phyloP scores from a whole-genome alignment of 2,329 filamentous ascomycete genomes.

The Dactylellina leptospora region DNA sequence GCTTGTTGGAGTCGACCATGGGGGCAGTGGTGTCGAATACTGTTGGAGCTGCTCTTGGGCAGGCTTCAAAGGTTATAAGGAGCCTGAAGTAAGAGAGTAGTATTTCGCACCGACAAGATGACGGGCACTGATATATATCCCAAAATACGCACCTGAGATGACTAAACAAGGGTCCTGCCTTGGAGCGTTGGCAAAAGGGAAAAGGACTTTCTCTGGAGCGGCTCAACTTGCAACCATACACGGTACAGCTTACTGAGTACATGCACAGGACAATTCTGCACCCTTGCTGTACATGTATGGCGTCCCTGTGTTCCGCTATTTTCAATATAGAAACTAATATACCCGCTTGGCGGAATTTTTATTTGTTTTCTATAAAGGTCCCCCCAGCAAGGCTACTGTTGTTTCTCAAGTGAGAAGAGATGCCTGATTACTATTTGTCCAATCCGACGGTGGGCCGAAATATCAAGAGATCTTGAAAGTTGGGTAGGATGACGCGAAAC shows the following conservation, averaged over 20 bases:
- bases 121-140: conserved; percentile 5
- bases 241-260: too few species aligned
- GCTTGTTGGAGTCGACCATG: background rate
- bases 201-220: conserved; percentile 17
- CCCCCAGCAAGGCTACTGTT: too few species aligned
- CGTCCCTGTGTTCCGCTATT: background rate
- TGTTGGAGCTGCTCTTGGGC: background rate
- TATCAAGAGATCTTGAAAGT: background rate
- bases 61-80: background rate
- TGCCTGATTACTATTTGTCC: background rate
- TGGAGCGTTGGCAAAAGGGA: conserved; percentile 16
- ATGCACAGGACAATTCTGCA: conserved; percentile 8
- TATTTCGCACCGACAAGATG: background rate
- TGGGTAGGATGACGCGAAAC: conserved; percentile 40
- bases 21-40: background rate
- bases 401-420: too few species aligned
- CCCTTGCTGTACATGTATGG: conserved; percentile 15
- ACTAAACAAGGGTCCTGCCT: conserved; percentile 25
- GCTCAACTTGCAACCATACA: conserved; percentile 23
- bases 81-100: conserved; percentile 13
- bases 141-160: conserved; percentile 28
- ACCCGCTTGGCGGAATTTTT: too few species aligned
- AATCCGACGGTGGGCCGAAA: background rate
- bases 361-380: too few species aligned
- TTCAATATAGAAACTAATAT: background rate